These are phyloP conservation scores for Trypanosoma platydactyli DNA, from an alignment of 208 protist species.

Conservation along the genomic window DNA sequence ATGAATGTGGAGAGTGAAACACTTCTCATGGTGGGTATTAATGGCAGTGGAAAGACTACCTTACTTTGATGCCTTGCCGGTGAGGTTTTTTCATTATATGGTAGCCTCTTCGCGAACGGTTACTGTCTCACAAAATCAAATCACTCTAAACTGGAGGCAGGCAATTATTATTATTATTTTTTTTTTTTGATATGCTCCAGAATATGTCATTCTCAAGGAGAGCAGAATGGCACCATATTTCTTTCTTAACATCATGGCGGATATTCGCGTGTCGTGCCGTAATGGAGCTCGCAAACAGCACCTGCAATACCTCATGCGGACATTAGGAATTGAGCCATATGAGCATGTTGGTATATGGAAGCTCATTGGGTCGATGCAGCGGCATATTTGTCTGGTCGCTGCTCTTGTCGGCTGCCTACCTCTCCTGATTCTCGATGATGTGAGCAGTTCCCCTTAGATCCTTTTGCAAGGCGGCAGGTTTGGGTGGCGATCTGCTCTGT, in stretches of 20 bases:
- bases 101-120: constrained; percentile 17
- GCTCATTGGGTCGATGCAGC: constrained; percentile 10
- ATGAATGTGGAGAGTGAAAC: constrained; percentile 27
- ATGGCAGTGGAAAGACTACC: constrained; percentile 32
- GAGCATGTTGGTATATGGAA: constrained; percentile 8
- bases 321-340: constrained; percentile 20
- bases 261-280: constrained; percentile 1
- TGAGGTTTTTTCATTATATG: constrained; percentile 12
- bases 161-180: too few species aligned
- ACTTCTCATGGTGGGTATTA: constrained; percentile 21
- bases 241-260: constrained; percentile 28
- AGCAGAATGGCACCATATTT: constrained; percentile 19
- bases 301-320: constrained; percentile 17
- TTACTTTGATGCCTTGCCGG: constrained; percentile 20
- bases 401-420: constrained; percentile 44
- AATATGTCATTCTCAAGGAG: constrained; percentile 11
- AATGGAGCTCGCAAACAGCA: constrained; percentile 6
- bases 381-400: constrained; percentile 31
- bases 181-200: constrained; percentile 17
- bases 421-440: constrained; percentile 52
- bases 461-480: constrained; percentile 28
- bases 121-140: constrained; percentile 2
- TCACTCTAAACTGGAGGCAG: not conserved
- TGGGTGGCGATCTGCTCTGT: constrained; percentile 35
- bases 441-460: constrained; percentile 43